A percentile compares a stretch with the other conserved stretches of the same genome.
These are phyloP conservation scores for Boletales sp. DNA, from an alignment of 768 basidiomycete genomes.

Conservation along the genomic window DNA sequence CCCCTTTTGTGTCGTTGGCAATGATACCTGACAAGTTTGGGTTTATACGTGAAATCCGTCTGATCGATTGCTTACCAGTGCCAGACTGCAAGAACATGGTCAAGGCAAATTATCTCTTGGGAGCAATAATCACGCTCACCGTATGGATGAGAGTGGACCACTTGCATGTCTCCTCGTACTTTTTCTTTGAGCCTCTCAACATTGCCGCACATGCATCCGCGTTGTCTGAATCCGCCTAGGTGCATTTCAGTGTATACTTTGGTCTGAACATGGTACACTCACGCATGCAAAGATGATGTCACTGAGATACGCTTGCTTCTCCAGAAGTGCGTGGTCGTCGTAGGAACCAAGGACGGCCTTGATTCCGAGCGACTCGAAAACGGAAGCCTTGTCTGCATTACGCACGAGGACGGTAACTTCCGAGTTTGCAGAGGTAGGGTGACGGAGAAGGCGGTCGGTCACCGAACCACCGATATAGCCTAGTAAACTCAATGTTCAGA, in stretches of 20 bases:
- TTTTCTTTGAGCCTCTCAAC: conserved; percentile 50
- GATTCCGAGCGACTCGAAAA: conserved; percentile 22
- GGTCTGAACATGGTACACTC: conserved; percentile 1
- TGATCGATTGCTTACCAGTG: conserved; percentile 54
- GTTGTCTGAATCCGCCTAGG: conserved; percentile 48
- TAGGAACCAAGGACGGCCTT: conserved; percentile 41
- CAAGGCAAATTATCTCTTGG: too few relatives aligned
- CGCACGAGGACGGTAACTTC: conserved; percentile 30
- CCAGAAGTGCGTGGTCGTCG: conserved; percentile 39
- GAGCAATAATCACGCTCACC: conserved; percentile 34
- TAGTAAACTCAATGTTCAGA: neutral
- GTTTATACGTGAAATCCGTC: too few relatives aligned
- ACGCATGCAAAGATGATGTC: conserved; percentile 45
- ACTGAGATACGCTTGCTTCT: conserved; percentile 40
- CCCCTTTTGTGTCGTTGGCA: conserved; percentile 44
- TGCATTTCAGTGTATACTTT: neutral
- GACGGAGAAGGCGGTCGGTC: conserved; percentile 28
- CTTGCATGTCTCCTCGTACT: conserved; percentile 38
- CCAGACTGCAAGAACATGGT: too few relatives aligned
- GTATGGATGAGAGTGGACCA: conserved; percentile 58
- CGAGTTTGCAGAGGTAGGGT: conserved; percentile 18
- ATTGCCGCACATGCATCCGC: conserved; percentile 41
- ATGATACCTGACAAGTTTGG: conserved; percentile 33
- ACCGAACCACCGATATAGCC: conserved; percentile 35
- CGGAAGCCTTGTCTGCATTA: conserved; percentile 23